A percentile compares a stretch with the other conserved stretches of the same genome.
Conservation (phyloP, 2,329 filamentous ascomycete species). For the Neonectria sp. region DNA sequence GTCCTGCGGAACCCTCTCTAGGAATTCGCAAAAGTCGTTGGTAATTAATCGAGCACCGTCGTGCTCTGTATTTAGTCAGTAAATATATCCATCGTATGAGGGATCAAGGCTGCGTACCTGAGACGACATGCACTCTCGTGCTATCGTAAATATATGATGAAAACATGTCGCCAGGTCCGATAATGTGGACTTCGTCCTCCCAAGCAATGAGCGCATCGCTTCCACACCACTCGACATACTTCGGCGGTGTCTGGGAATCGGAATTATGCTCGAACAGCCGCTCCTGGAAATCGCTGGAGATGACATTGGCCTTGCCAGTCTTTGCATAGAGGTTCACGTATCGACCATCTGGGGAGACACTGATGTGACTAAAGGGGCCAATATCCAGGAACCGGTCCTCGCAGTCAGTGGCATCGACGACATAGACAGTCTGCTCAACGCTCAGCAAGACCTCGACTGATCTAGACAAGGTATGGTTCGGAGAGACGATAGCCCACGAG, state of each 20-base stretch:
- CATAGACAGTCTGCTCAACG: constrained; percentile 86
- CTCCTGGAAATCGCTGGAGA: constrained; percentile 95
- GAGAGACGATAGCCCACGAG: constrained; percentile 91
- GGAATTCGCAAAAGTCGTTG: constrained; percentile 95
- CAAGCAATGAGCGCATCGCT: constrained; percentile 95
- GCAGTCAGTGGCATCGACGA: constrained; percentile 89
- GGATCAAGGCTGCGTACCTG: constrained; percentile 69
- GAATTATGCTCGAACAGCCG: constrained; percentile 94
- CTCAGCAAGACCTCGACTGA: constrained; percentile 94
- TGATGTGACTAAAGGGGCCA: constrained; percentile 92
- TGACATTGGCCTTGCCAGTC: constrained; percentile 90
- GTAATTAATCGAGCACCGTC: constrained; percentile 94
- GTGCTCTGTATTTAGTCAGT: constrained; percentile 62
- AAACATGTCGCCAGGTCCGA: constrained; percentile 86
- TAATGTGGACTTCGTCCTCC: constrained; percentile 97
- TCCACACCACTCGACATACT: constrained; percentile 95
- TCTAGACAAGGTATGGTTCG: constrained; percentile 88
- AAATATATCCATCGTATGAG: background rate
- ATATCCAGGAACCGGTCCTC: constrained; percentile 93
- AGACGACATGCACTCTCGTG: constrained; percentile 88
- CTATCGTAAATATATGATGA: constrained; percentile 90
- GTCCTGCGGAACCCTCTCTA: constrained; percentile 92
- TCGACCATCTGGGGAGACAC: constrained; percentile 90
- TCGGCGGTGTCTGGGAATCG: constrained; percentile 85
- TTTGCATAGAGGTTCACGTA: constrained; percentile 90